A percentile compares a stretch with the other conserved stretches of the same genome.
phyloP scores from a whole-genome alignment of 2,329 filamentous ascomycete genomes.

The Aspergillus sp. region DNA sequence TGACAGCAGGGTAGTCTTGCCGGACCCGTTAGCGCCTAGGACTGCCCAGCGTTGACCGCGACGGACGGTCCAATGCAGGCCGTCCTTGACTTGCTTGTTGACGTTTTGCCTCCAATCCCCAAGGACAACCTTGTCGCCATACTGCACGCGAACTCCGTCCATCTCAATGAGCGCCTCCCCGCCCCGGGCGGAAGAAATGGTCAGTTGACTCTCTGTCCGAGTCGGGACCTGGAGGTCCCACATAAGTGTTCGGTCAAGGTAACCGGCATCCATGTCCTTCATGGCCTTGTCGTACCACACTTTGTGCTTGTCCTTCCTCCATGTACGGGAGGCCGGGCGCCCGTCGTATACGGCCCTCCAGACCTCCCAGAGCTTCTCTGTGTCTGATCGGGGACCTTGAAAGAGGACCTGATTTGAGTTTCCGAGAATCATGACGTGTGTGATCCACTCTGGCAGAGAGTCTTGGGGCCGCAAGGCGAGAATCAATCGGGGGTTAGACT shows the following conservation, averaged over 20 bases:
- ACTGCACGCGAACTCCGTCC: constrained; percentile 77
- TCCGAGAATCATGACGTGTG: constrained; percentile 72
- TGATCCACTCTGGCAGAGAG: constrained; percentile 84
- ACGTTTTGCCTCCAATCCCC: constrained; percentile 72
- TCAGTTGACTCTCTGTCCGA: constrained; percentile 1
- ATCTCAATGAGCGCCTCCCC: constrained; percentile 82
- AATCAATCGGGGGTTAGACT: constrained; percentile 68
- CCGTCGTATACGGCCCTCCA: constrained; percentile 26
- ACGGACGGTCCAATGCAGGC: constrained; percentile 79
- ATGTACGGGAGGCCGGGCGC: neutral
- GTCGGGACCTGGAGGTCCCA: constrained; percentile 23
- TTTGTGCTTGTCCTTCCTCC: neutral
- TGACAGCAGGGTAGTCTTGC: constrained; percentile 92
- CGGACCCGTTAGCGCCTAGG: constrained; percentile 89
- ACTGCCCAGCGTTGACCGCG: constrained; percentile 87
- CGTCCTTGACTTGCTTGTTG: constrained; percentile 53
- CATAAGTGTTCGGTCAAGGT: constrained; percentile 26
- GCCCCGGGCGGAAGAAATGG: constrained; percentile 21
- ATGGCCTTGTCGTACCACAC: constrained; percentile 14
- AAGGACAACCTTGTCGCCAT: constrained; percentile 73
- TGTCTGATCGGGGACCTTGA: constrained; percentile 64
- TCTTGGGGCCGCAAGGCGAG: constrained; percentile 83
- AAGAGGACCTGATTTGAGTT: constrained; percentile 64
- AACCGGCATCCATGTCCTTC: constrained; percentile 18
- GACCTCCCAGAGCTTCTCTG: constrained; percentile 47